A percentile compares a stretch with the other conserved stretches of the same genome.
Evolutionary conservation across 176 grass and related monocot genomes (phyloP).

Genomic region (Tillandsia leiboldiana): DNA sequence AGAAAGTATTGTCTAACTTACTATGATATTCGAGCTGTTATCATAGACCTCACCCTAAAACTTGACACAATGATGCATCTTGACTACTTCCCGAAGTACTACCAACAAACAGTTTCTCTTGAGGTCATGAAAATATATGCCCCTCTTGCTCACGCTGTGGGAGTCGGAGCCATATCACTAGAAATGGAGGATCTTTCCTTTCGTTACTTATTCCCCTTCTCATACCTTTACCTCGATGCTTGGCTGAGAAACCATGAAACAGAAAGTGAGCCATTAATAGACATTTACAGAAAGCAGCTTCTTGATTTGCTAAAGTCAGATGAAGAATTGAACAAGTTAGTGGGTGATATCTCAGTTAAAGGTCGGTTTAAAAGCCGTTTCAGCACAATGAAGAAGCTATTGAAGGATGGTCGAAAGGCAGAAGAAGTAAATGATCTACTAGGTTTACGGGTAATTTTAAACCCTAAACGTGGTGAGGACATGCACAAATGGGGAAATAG

Average conservation of each 20-base stretch:
- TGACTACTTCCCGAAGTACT: constrained; percentile 60
- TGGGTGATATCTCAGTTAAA: constrained; percentile 51
- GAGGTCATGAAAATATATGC: constrained; percentile 95
- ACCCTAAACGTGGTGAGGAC: constrained; percentile 20
- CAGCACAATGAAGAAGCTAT: constrained; percentile 92
- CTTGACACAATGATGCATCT: constrained; percentile 81
- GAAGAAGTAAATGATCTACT: constrained; percentile 89
- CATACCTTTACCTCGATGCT: constrained; percentile 57
- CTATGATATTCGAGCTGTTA: constrained; percentile 85
- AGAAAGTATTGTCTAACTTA: constrained; percentile 75
- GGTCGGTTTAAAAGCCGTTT: constrained; percentile 86
- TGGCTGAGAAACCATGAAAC: constrained; percentile 68
- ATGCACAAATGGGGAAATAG: constrained; percentile 25
- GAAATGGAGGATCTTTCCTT: constrained; percentile 94
- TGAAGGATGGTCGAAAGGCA: constrained; percentile 72
- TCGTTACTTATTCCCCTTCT: constrained; percentile 72
- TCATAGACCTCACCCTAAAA: constrained; percentile 66
- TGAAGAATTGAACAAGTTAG: constrained; percentile 41
- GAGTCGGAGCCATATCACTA: constrained; percentile 56
- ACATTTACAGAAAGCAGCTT: constrained; percentile 53
- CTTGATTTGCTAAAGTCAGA: constrained; percentile 50
- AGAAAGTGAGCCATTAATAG: constrained; percentile 49
- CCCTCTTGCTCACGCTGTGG: constrained; percentile 83
- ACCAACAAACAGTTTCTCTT: constrained; percentile 56
- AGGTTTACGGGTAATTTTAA: constrained; percentile 70